Evolutionary conservation across 1,284 basidiomycete genomes (phyloP).

Genomic region (Agroathelia rolfsii): DNA sequence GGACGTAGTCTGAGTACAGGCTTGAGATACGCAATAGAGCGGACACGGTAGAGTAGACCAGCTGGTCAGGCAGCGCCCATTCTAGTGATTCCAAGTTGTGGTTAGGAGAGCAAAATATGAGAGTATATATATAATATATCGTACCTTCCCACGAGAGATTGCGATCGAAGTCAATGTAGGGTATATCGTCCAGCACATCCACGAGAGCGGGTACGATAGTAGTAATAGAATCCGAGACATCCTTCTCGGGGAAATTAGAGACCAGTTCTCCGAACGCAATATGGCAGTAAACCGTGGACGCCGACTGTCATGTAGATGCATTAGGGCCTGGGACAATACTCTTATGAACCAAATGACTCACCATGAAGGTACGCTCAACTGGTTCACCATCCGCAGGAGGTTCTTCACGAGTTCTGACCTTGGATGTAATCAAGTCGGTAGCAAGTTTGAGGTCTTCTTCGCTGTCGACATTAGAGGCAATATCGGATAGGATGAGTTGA

Average conservation of each 20-base stretch:
- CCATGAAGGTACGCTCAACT: slow-evolving; percentile 16
- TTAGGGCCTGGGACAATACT: slow-evolving; percentile 1
- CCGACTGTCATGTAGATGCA: slow-evolving; percentile 25
- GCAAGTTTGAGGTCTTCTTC: slow-evolving; percentile 38
- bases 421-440: slow-evolving; percentile 49
- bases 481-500: slow-evolving; percentile 71
- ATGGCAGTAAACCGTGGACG: slow-evolving; percentile 62
- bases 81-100: slow-evolving; percentile 29
- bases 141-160: slow-evolving; percentile 70
- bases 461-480: slow-evolving; percentile 55
- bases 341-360: slow-evolving; percentile 33
- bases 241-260: slow-evolving; percentile 46
- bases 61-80: slow-evolving; percentile 75
- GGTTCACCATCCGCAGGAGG: neutral
- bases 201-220: slow-evolving; percentile 45
- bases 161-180: slow-evolving; percentile 65
- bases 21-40: slow-evolving; percentile 63
- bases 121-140: slow-evolving; percentile 9
- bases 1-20: slow-evolving; percentile 36
- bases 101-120: slow-evolving; percentile 10
- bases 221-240: slow-evolving; percentile 39
- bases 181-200: slow-evolving; percentile 60
- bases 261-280: slow-evolving; percentile 71
- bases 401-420: slow-evolving; percentile 34
- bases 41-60: slow-evolving; percentile 67